A percentile compares a stretch with the other conserved stretches of the same genome.
Conservation (phyloP, 2,329 filamentous ascomycete genomes). For the Scedosporium dehoogii region DNA sequence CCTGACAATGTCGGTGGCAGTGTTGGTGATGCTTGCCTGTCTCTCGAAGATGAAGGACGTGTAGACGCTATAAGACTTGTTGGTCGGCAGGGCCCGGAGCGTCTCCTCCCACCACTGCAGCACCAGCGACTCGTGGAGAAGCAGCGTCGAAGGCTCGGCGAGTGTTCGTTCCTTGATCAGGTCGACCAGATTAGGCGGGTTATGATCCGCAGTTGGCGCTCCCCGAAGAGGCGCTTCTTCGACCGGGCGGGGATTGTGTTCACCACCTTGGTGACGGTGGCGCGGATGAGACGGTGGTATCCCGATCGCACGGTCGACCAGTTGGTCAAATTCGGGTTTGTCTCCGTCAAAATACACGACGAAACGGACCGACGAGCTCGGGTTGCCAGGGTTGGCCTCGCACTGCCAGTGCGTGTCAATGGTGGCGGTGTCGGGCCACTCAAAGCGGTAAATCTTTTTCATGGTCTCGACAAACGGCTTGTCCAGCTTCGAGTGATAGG, state of each 20-base stretch:
- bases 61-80: constrained; percentile 16
- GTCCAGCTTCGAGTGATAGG: constrained; percentile 7
- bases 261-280: too few relatives aligned
- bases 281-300: too few relatives aligned
- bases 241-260: too few relatives aligned
- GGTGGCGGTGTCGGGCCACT: constrained; percentile 18
- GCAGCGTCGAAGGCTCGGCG: constrained; percentile 16
- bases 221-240: too few relatives aligned
- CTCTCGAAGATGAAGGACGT: constrained; percentile 12
- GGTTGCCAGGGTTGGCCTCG: constrained; percentile 6
- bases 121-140: constrained; percentile 19
- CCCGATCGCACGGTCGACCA: constrained; percentile 5
- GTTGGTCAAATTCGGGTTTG: constrained; percentile 1
- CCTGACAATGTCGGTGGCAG: constrained; percentile 8
- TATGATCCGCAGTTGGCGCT: too few relatives aligned
- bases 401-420: constrained; percentile 16
- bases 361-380: constrained; percentile 8
- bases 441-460: constrained; percentile 15
- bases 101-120: constrained; percentile 19
- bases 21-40: not conserved
- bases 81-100: constrained; percentile 10
- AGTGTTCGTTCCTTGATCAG: constrained; percentile 13
- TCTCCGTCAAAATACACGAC: constrained; percentile 11
- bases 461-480: constrained; percentile 11
- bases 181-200: not conserved